Base-by-base conservation (phyloP, 1,139 yeast genomes). In the Blastobotrys malaysiensis region DNA sequence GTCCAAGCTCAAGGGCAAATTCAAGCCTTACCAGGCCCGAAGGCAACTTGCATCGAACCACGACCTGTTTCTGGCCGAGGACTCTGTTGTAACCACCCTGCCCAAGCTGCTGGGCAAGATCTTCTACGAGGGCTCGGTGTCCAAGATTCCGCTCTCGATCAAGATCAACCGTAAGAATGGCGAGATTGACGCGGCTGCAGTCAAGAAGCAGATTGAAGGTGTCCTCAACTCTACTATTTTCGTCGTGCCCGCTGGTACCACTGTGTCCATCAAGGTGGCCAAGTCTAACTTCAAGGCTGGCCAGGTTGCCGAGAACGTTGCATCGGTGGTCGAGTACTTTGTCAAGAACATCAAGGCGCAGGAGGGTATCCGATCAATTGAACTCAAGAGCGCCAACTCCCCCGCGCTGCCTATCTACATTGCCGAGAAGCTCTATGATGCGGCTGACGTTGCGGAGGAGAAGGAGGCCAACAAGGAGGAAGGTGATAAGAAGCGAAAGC, bases 361-460 rank as follows among this genome's bases (percentile, higher is more conserved):
- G 63, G 74, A 72, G 44, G 75, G 75, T 48, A 68, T 85, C 55
- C 83, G 88, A 69, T 76, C 83, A 43, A 73, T 88, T 48, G 81
- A 82, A 69, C 69, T 88, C 59, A 89, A 89, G 73, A 78, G 93
- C 13, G 74, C 77, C 54, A 69, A 72, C 48, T 88, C 97, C 21
- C 97, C 97, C 24, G 81, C 93, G 19, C 76, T 93, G 65, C 98
- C 99, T 45, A 76, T 93, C 58, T 93, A 77, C 72, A 81, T 84
- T 65, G 76, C 86, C 49, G 85, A 85, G 43, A 77, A 76, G 57
- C 76, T 88, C 50, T 82, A 80, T 68, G 72, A 71, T n/a, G 78
- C 73, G 31, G 80, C 70, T 50, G 72, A 75, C 53, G 69, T 69
- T 43, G 63, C 61, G 31, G 64, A 59, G 24, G 59, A 72, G 66